Percentiles rank a stretch among this genome's conserved stretches.
phyloP scores from a whole-genome alignment of 2,329 filamentous ascomycete species.

The Huntiella savannae region DNA sequence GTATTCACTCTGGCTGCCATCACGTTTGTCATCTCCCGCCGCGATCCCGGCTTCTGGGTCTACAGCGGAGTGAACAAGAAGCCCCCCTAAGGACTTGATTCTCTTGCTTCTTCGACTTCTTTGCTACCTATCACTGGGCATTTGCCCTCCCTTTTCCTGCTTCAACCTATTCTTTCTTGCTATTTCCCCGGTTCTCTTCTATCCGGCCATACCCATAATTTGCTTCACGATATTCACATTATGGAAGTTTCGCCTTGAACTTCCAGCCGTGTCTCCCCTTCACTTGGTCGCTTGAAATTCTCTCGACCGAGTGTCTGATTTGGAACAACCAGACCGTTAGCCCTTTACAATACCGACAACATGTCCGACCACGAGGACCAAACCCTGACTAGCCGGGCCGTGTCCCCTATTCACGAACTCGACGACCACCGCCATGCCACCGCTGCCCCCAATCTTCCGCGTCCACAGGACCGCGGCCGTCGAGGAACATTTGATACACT shows the following conservation, averaged over 20 bases:
- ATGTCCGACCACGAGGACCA: slow-evolving; percentile 50
- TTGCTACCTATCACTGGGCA: background rate
- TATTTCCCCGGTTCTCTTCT: background rate
- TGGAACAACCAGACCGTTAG: background rate
- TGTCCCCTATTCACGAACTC: slow-evolving; percentile 59
- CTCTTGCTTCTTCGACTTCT: background rate
- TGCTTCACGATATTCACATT: background rate
- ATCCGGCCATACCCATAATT: background rate
- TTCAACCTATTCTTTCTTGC: background rate
- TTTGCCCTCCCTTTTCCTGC: background rate
- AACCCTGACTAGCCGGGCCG: slow-evolving; percentile 32
- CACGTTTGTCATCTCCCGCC: slow-evolving; percentile 41
- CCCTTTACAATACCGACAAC: slow-evolving; percentile 15
- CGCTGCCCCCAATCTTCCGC: slow-evolving; percentile 40
- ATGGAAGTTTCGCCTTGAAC: too few relatives aligned
- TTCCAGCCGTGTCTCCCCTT: too few relatives aligned
- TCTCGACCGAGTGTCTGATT: background rate
- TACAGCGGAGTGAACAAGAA: slow-evolving; percentile 93
- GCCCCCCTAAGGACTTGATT: slow-evolving; percentile 55
- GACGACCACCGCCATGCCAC: slow-evolving; percentile 69
- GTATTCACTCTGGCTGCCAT: slow-evolving; percentile 11
- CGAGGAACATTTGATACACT: slow-evolving; percentile 59
- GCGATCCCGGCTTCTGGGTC: slow-evolving; percentile 84
- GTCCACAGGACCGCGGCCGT: slow-evolving; percentile 35
- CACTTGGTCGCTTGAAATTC: too few relatives aligned